A percentile compares a stretch with the other conserved stretches of the same genome.
Evolutionary conservation across 1,284 basidiomycete species (phyloP).

Genomic region (Singerocomus inundabilis): DNA sequence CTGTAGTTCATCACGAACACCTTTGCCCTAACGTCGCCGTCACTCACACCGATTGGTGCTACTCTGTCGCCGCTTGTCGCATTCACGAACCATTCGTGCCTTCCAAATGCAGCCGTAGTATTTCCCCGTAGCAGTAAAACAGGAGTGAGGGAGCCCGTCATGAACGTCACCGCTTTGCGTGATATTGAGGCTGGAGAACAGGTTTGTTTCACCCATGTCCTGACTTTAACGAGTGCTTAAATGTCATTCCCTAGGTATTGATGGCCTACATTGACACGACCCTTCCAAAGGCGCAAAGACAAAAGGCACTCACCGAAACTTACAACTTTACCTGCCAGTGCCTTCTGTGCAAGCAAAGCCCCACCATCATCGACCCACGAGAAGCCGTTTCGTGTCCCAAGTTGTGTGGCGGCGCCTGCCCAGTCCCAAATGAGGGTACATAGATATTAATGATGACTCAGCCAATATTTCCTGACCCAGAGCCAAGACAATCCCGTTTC

Average conservation of each 20-base stretch:
- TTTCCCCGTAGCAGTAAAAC: constrained; percentile 61
- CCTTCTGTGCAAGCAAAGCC: constrained; percentile 45
- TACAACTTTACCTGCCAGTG: constrained; percentile 85
- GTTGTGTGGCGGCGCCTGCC: constrained; percentile 60
- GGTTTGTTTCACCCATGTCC: constrained; percentile 41
- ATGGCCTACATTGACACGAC: constrained; percentile 88
- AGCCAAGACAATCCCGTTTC: constrained; percentile 43
- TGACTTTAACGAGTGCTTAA: constrained; percentile 2
- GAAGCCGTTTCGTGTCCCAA: constrained; percentile 67
- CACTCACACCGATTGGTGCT: constrained; percentile 77
- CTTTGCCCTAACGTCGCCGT: constrained; percentile 77
- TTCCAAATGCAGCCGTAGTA: constrained; percentile 87
- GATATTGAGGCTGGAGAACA: constrained; percentile 68
- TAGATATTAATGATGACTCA: constrained; percentile 13
- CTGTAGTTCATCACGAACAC: constrained; percentile 86
- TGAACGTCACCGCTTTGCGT: constrained; percentile 72
- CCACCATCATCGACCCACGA: constrained; percentile 56
- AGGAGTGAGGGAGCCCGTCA: constrained; percentile 51
- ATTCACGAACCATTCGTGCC: constrained; percentile 89
- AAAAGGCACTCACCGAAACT: constrained; percentile 59
- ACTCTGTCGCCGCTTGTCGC: constrained; percentile 78
- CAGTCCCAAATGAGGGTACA: constrained; percentile 56
- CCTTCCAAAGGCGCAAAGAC: constrained; percentile 58
- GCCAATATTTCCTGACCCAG: background rate
- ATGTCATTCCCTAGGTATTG: constrained; percentile 41